Conservation (phyloP, 75 land plant genomes). For the Adiantum capillusveneris region DNA sequence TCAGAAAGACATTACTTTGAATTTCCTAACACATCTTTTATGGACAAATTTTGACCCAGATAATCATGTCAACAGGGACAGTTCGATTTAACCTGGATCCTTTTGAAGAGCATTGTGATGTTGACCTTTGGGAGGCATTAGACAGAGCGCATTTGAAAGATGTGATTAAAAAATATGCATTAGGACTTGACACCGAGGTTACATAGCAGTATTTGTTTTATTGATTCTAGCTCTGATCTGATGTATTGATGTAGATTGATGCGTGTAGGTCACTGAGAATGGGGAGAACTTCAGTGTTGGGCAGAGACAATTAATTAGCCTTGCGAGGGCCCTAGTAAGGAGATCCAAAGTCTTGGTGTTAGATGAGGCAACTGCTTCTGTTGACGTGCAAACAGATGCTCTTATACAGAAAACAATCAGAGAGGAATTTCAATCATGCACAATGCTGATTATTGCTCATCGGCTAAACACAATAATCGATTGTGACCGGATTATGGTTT, state of each 20-base stretch:
- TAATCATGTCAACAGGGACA: slow-evolving; percentile 34
- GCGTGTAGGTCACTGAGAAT: slow-evolving; percentile 60
- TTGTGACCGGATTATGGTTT: slow-evolving; percentile 79
- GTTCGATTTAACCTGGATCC: slow-evolving; percentile 96
- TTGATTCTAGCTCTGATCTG: not conserved
- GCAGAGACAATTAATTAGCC: slow-evolving; percentile 91
- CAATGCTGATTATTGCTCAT: slow-evolving; percentile 98
- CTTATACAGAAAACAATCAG: slow-evolving; percentile 94
- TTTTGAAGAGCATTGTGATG: slow-evolving; percentile 87
- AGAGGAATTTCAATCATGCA: slow-evolving; percentile 91
- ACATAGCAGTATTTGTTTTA: not conserved
- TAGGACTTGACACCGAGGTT: slow-evolving; percentile 96
- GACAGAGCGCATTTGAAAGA: slow-evolving; percentile 94
- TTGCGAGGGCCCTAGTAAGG: slow-evolving; percentile 82
- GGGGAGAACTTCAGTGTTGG: slow-evolving; percentile 99
- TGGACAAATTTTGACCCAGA: too few relatives aligned
- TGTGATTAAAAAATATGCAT: slow-evolving; percentile 65
- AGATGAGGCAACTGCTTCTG: slow-evolving; percentile 99
- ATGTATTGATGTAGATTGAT: not conserved
- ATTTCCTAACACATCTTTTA: too few relatives aligned
- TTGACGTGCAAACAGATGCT: slow-evolving; percentile 96
- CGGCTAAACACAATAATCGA: slow-evolving; percentile 93
- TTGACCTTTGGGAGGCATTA: slow-evolving; percentile 92
- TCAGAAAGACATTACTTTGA: too few relatives aligned
- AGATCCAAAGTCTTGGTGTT: slow-evolving; percentile 93